Evolutionary conservation across 495 filamentous ascomycete species (phyloP).

Genomic region (Aspergillus bertholletiae): DNA sequence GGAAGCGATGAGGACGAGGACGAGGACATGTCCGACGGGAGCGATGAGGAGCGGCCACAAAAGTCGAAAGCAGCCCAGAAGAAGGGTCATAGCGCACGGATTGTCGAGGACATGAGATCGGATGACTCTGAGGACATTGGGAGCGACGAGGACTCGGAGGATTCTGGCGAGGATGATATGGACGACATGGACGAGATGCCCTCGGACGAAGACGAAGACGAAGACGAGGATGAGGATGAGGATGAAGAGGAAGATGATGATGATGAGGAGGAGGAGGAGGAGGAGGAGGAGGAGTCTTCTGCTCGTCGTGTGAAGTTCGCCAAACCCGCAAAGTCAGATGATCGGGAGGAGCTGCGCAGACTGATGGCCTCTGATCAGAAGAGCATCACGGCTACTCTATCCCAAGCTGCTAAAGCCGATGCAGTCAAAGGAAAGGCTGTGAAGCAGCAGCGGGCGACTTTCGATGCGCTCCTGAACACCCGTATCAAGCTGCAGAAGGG

Average conservation of each 20-base stretch:
- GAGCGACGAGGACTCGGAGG: constrained; percentile 14
- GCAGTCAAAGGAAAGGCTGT: constrained; percentile 82
- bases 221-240: constrained; percentile 40
- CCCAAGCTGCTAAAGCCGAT: constrained; percentile 72
- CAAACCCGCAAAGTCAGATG: constrained; percentile 27
- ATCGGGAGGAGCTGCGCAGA: constrained; percentile 58
- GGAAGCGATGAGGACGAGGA: constrained; percentile 32
- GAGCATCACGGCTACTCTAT: constrained; percentile 63
- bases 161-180: constrained; percentile 23
- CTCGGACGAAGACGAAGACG: constrained; percentile 29
- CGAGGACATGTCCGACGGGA: constrained; percentile 31
- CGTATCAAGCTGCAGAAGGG: constrained; percentile 91
- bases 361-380: constrained; percentile 72
- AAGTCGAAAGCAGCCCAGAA: constrained; percentile 43
- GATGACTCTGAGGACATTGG: constrained; percentile 19
- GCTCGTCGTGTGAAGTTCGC: constrained; percentile 20
- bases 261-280: constrained; percentile 31
- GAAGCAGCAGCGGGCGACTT: constrained; percentile 74
- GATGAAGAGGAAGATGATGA: constrained; percentile 33
- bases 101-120: constrained; percentile 17
- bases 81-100: constrained; percentile 22
- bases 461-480: constrained; percentile 81
- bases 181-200: constrained; percentile 6
- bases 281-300: constrained; percentile 27
- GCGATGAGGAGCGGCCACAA: constrained; percentile 11